A percentile compares a stretch with the other conserved stretches of the same genome.
Evolutionary conservation across 2,329 filamentous ascomycete species (phyloP).

Genomic region (Aspergillus pseudoglaucus): DNA sequence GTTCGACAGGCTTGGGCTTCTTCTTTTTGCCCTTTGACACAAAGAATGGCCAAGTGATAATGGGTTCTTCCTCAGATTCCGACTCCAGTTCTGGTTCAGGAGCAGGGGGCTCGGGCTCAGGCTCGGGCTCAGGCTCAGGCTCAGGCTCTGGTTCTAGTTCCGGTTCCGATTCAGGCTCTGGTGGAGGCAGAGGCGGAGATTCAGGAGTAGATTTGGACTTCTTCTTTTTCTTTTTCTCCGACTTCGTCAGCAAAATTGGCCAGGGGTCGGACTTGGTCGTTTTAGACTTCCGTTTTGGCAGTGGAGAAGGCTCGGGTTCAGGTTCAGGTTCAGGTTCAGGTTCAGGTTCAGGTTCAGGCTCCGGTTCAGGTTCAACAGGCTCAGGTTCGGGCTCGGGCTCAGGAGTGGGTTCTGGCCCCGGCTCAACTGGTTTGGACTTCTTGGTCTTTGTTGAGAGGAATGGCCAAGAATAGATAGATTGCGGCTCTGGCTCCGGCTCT

Average conservation of each 20-base stretch:
- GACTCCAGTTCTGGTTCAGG: conserved; percentile 17
- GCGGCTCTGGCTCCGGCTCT: conserved; percentile 13
- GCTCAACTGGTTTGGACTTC: background rate
- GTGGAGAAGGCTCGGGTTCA: background rate
- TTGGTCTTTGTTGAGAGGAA: background rate
- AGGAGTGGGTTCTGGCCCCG: background rate
- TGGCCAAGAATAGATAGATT: background rate
- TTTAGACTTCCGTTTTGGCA: conserved; percentile 2
- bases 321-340: conserved; percentile 1
- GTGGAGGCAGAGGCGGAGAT: background rate
- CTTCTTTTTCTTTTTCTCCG: conserved; percentile 24
- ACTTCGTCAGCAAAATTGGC: conserved; percentile 18
- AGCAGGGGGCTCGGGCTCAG: conserved; percentile 18
- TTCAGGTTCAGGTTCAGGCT: conserved; percentile 28
- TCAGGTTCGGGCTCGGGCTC: conserved; percentile 7
- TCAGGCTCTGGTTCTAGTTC: conserved; percentile 11
- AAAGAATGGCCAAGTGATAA: background rate
- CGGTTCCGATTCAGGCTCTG: background rate
- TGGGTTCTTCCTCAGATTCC: background rate
- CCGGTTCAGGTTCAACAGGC: background rate
- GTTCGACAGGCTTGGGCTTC: background rate
- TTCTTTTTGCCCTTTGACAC: background rate
- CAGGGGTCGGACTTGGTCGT: background rate
- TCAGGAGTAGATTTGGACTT: conserved; percentile 10
- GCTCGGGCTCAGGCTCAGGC: conserved; percentile 17